These are phyloP conservation scores for Yamadazyma songkhlaensis DNA, from an alignment of 1,139 yeast genomes.

Conservation along the genomic window DNA sequence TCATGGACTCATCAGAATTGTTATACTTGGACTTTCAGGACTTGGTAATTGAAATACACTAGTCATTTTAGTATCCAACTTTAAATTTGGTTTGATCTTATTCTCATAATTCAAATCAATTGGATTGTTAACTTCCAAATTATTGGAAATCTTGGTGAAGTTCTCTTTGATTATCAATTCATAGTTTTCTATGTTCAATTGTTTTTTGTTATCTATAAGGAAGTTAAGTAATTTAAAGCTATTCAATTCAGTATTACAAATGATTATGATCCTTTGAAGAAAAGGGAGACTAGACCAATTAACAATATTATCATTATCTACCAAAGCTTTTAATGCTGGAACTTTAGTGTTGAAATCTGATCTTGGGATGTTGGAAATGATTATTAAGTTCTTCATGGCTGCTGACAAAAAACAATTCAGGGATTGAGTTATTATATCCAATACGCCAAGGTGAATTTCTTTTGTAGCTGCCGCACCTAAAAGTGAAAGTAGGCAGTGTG, in stretches of 20 bases:
- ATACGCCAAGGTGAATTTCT: not conserved
- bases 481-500: conserved; percentile 1
- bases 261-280: conserved; percentile 39
- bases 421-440: not conserved
- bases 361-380: conserved; percentile 12
- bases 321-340: conserved; percentile 4
- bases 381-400: conserved; percentile 14
- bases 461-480: conserved; percentile 1
- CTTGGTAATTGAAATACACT: conserved; percentile 11
- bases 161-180: conserved; percentile 14
- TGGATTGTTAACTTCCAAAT: conserved; percentile 12
- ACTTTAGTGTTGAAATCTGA: conserved; percentile 9
- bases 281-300: conserved; percentile 48
- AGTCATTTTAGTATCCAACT: conserved; percentile 2
- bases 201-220: conserved; percentile 15
- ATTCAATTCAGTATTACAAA: conserved; percentile 27
- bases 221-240: conserved; percentile 8
- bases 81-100: conserved; percentile 5
- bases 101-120: conserved; percentile 15
- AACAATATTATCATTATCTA: conserved; percentile 8
- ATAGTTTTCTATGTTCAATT: conserved; percentile 8
- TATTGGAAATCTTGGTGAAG: conserved; percentile 9
- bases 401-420: too few species aligned
- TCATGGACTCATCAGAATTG: conserved; percentile 3
- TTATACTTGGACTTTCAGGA: conserved; percentile 8